A percentile compares a stretch with the other conserved stretches of the same genome.
Evolutionary conservation across 345 rosid species (phyloP).

Genomic region (Sisymbrium altissimum): DNA sequence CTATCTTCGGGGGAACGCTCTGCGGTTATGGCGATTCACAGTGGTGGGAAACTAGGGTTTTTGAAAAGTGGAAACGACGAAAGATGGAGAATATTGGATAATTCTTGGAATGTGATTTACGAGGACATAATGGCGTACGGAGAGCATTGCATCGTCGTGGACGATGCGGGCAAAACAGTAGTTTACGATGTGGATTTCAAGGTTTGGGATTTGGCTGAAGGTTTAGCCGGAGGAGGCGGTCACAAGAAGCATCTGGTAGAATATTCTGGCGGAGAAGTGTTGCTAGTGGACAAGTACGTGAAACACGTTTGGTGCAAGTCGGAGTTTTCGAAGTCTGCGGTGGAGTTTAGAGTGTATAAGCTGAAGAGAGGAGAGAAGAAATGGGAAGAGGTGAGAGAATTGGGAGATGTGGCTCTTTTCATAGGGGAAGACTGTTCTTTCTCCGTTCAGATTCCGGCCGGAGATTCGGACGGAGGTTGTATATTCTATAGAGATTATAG

Average conservation of each 20-base stretch:
- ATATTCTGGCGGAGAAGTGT: conserved; percentile 12
- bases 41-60: conserved; percentile 33
- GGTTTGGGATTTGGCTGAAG: conserved; percentile 14
- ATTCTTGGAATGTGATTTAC: conserved; percentile 14
- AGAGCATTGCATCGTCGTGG: conserved; percentile 20
- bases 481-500: conserved; percentile 26
- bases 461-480: conserved; percentile 17
- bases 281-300: conserved; percentile 32
- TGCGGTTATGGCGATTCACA: conserved; percentile 31
- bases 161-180: conserved; percentile 27
- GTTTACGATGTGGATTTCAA: conserved; percentile 22
- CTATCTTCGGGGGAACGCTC: conserved; percentile 11
- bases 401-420: conserved; percentile 23
- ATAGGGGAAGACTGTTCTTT: conserved; percentile 35
- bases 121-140: conserved; percentile 18
- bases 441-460: conserved; percentile 18
- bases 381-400: conserved; percentile 26
- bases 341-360: conserved; percentile 32
- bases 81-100: conserved; percentile 28
- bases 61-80: conserved; percentile 14
- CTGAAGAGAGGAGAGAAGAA: conserved; percentile 29
- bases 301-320: conserved; percentile 10
- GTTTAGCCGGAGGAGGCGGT: conserved; percentile 31
- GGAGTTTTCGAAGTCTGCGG: conserved; percentile 17
- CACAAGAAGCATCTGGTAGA: conserved; percentile 31